Evolutionary conservation across 257 asterid species (phyloP), one percentile per base, ranked within the genome.

Genomic region (Gentiana macrophylla): DNA sequence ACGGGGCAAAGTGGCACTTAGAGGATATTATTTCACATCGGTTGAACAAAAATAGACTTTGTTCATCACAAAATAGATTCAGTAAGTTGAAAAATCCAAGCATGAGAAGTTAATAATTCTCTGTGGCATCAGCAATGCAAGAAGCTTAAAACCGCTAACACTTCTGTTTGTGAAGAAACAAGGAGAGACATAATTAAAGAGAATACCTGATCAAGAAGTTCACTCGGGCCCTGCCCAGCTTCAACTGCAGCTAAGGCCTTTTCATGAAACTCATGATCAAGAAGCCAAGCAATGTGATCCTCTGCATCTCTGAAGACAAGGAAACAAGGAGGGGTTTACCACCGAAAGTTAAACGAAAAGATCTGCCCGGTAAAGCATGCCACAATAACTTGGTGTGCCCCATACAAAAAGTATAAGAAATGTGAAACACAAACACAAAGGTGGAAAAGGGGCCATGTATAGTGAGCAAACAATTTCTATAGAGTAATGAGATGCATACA

Each of bases 271-370:
- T 94, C 95, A 70, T 86, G 99, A 74, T 88, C 87, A 65, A 92
- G 94, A 74, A 92, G 99, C 97, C 99, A 92, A 59, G 95, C 57
- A 62, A 92, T 88, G 80, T 92, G 99, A 76, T 88, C 99, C 77
- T 92, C 99, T 65, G 92, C 57, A 77, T 92, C 99, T 95, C 99
- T 92, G 66, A 62, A 66, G 72, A 67, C 49, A 67, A 45, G 66
- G 68, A 69, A 49, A 52, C 59, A 32, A 33, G 67, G 54, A 61
- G 50, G 60, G 13, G 35, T 66, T 52, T 62, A 67, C 53, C 32
- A 55, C 32, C 3, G 59, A 58, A 59, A 56, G 55, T 66, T 57
- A 41, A 32, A 35, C 36, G 11, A 53, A 49, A 1, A 37, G 2
- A 37, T 61, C 44, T 11, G 32, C 9, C 35, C 37, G 35, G 49